Base-by-base conservation (phyloP, 208 protist genomes). In the Kentomonas sorsogonicus region DNA sequence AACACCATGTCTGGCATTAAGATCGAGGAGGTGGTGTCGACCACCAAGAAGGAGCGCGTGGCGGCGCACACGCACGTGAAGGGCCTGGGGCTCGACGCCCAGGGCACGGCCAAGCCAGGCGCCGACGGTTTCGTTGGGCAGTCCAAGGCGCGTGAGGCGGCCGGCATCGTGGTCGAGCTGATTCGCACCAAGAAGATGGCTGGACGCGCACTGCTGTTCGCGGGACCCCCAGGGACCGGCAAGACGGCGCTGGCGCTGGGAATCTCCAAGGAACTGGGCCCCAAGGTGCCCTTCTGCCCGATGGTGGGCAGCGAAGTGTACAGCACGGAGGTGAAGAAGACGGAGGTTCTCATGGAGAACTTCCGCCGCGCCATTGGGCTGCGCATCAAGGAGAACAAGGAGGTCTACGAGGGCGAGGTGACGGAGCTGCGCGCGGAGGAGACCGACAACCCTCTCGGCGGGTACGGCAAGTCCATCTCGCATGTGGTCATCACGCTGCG, bases 281-380 rank as follows among this genome's bases (percentile, higher is more conserved):
- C 90, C n/a, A 99, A 99, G 66, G 98, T 99, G 22, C 98, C 98
- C 31, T 99, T 99, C 75, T 99, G 96, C 64, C 93, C 94, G 10
- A 98, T 98, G 93, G 97, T 99, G 22, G 99, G 97, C 29, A 99
- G 96, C 52, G 99, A 99, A 74, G 99, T 99, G 18, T 99, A 99
- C 79, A 98, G 94, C 47, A 87, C 95, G 6, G 99, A 99, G 77
- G 98, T 99, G 47, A 99, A 99, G 72, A 99, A 99, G 74, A 99
- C 99, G 33, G 98, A 99, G 72, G 95, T 99, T 29, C 79, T 99
- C 5, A 99, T 99, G 97, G 98, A 99, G 73, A 99, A 99, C 83
- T 99, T 99, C 66, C 91, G 99, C 41, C 85, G 99, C 20, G 91
- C 99, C 0, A 99, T 99, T 79, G 99, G 98, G 27, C 86, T 99